Base-by-base conservation (phyloP, 1,284 basidiomycete genomes). In the Sphagnurus paluster region DNA sequence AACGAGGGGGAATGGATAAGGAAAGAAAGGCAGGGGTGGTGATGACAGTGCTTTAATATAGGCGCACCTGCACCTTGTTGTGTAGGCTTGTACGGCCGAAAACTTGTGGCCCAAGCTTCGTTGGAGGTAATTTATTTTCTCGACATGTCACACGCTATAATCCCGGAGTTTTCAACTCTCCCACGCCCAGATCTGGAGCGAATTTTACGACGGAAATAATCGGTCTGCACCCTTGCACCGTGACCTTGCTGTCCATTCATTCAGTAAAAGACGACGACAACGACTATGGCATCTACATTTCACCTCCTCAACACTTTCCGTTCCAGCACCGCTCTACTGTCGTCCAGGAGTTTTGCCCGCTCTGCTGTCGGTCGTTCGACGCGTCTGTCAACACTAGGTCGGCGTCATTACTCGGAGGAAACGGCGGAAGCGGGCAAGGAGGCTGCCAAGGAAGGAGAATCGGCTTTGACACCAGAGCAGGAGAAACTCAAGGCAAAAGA, bases 401-500 rank as follows among this genome's bases (percentile, higher is more conserved):
- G 62, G 38, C 75, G 76, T 41, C 63, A 66, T 53, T 86, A 82
- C 62, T 83, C 84, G 30, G 77, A 80, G 49, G 69, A 73, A 56
- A 73, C 74, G 54, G 51, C 65, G 48, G 60, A 65, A 51, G 60
- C 58, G 44, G 49, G 58, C 26, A 55, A 61, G 49, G 54, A 63
- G 16, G 55, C 54, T 4, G 48, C 55, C 19, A 54, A 65, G 13
- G 56, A 60, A 16, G 62, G 56, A n/a, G 45, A 65, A 23, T 19
- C 48, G n/a, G 24, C 42, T 14, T 26, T 32, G 57, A 68, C 49
- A 48, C 60, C 40, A 60, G 69, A 71, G 32, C 64, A 72, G 26
- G 73, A 75, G 54, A 82, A 82, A 62, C 73, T 90, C 48, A 82
- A 84, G 68, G 75, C 75, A 50, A 90, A 90, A 60, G 83, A 90